Evolutionary conservation across 768 basidiomycete species (phyloP), one percentile per base, ranked within the genome.

Genomic region (Leucocoprinus sp.): DNA sequence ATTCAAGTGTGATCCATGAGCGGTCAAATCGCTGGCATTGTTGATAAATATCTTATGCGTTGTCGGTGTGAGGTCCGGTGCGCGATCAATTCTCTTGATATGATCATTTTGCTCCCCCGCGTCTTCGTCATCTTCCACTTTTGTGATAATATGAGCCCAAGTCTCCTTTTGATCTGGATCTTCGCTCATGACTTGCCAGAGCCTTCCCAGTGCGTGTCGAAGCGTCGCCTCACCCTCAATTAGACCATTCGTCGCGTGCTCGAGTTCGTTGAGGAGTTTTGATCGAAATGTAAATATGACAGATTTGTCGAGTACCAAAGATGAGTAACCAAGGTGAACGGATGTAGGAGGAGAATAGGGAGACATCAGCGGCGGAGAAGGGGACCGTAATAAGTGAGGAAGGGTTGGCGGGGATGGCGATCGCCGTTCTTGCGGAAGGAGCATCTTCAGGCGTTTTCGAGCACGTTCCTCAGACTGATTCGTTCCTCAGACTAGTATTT

Each of bases 281-380:
- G 88, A 84, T 35, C 88, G 84, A 63, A 89, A 93, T 3, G 89
- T 80, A 59, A 87, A 84, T 14, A 84, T 87, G 12, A 87, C 78
- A 6, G 86, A 75, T 51, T 82, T 85, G 59, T 92, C 89, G 72
- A 91, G 74, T 11, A 93, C 87, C 54, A 89, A 87, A 0, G 88
- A 86, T 15, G 87, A 75, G 62, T 86, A 91, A 50, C 74, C 82
- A 49, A 80, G 71, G 56, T 91, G 87, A 40, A 82, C 76, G 8
- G 70, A 60, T 18, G 70, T 70, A 19, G 85, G 85, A 17, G 76
- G 68, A 18, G 81, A 77, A 56, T 90, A 91, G 2, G 89, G 87
- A 0, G 87, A 77, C 18, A 73, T 68, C 21, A 87, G 71, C 7
- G 90, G 87, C 4, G 90, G 89, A 0, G 86, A 84, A 15, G 73